Percentiles rank a stretch among this genome's conserved stretches.
phyloP scores from a whole-genome alignment of 148 eudicot genomes.

The Arctostaphylos glauca region DNA sequence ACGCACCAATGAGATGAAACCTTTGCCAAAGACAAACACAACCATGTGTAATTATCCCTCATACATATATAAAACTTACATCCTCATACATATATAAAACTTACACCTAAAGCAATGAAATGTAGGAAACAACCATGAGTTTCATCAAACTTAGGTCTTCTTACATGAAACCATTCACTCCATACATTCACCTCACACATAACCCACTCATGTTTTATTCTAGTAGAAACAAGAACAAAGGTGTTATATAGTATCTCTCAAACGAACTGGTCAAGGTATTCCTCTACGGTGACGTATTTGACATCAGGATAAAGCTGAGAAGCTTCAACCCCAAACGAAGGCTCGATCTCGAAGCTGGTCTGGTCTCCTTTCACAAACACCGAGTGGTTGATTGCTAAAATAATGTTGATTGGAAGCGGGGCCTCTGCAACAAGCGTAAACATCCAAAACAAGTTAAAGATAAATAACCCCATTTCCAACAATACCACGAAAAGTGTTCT shows the following conservation, averaged over 20 bases:
- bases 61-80: too few relatives aligned
- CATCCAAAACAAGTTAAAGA: neutral
- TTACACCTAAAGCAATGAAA: neutral
- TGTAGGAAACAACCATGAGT: too few relatives aligned
- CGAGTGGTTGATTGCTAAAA: constrained; percentile 47
- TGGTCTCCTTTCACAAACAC: constrained; percentile 59
- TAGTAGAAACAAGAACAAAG: neutral
- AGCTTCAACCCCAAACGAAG: constrained; percentile 65
- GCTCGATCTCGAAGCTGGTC: constrained; percentile 51
- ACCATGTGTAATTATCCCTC: too few relatives aligned
- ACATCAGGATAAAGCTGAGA: constrained; percentile 78
- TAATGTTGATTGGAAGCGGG: constrained; percentile 34
- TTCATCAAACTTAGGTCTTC: neutral
- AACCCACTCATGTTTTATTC: neutral
- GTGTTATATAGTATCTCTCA: constrained; percentile 12
- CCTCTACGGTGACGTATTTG: constrained; percentile 61
- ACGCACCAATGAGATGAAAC: neutral
- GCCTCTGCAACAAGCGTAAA: constrained; percentile 37
- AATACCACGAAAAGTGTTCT: neutral
- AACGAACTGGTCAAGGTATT: constrained; percentile 45
- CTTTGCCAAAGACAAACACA: too few relatives aligned
- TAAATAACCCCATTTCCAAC: too few relatives aligned
- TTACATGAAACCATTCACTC: constrained; percentile 3
- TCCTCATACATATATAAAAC: too few relatives aligned
- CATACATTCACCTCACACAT: neutral